A percentile compares a stretch with the other conserved stretches of the same genome.
Conservation (phyloP, 345 rosid species). For the Euphorbia peplus region DNA sequence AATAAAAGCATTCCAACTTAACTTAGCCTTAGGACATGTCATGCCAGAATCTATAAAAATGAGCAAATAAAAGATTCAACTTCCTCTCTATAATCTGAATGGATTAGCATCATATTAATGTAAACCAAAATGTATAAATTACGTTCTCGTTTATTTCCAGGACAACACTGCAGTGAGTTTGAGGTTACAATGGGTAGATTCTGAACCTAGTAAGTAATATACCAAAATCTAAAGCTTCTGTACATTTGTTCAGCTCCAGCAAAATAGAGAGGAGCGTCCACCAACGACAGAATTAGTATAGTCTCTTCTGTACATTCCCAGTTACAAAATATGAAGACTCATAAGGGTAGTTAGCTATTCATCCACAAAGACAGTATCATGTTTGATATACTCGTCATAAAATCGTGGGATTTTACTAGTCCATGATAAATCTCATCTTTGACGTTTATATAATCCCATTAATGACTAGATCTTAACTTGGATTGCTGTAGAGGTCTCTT, state of each 20-base stretch:
- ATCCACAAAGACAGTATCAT: slow-evolving; percentile 14
- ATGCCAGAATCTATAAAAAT: too few relatives aligned
- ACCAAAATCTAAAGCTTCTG: background rate
- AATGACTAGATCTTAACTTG: slow-evolving; percentile 41
- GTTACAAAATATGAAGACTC: slow-evolving; percentile 15
- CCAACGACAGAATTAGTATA: background rate
- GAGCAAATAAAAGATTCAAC: too few relatives aligned
- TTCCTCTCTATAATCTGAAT: background rate
- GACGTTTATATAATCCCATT: background rate
- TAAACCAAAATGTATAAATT: background rate
- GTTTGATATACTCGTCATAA: too few relatives aligned
- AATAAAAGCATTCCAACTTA: too few relatives aligned
- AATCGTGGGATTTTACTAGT: background rate
- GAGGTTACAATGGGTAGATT: background rate
- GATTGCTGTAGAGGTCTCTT: slow-evolving; percentile 48
- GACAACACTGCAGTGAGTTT: background rate
- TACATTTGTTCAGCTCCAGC: background rate
- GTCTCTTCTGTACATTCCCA: slow-evolving; percentile 23
- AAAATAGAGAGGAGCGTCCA: background rate
- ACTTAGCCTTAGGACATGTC: too few relatives aligned
- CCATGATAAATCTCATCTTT: background rate
- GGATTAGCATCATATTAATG: background rate
- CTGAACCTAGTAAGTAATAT: background rate
- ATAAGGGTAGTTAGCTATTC: background rate
- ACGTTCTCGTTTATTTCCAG: background rate